phyloP scores from a whole-genome alignment of 345 rosid species.

The Crucihimalaya himalaica region DNA sequence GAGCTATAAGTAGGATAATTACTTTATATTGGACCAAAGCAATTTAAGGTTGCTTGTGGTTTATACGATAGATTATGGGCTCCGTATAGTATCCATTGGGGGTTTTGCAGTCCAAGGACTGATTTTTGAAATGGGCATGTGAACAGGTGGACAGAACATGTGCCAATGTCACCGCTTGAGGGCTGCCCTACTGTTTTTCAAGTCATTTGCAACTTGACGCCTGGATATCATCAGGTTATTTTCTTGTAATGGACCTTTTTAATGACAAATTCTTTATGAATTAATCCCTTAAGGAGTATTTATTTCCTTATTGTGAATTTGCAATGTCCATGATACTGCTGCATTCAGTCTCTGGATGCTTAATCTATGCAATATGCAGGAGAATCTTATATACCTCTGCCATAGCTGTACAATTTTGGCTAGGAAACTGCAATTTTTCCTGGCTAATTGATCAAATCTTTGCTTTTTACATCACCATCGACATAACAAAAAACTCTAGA shows the following conservation, averaged over 20 bases:
- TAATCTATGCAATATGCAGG: slow-evolving; percentile 22
- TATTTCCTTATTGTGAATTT: not conserved
- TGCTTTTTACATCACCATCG: not conserved
- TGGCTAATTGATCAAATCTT: not conserved
- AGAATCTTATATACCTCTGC: slow-evolving; percentile 17
- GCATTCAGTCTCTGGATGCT: slow-evolving; percentile 15
- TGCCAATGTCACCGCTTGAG: slow-evolving; percentile 79
- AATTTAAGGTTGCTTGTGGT: slow-evolving; percentile 3
- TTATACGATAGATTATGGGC: slow-evolving; percentile 1
- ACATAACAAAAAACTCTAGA: not conserved
- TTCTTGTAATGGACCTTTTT: slow-evolving; percentile 4
- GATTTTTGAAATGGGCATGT: slow-evolving; percentile 32
- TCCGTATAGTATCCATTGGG: not conserved
- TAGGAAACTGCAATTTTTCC: not conserved
- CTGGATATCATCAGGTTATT: slow-evolving; percentile 80
- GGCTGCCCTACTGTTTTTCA: slow-evolving; percentile 81
- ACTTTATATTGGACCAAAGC: not conserved
- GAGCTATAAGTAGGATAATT: slow-evolving; percentile 20
- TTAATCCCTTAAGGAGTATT: slow-evolving; percentile 2
- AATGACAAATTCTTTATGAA: slow-evolving; percentile 14
- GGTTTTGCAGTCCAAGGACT: slow-evolving; percentile 14
- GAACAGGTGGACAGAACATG: slow-evolving; percentile 72
- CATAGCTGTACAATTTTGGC: not conserved
- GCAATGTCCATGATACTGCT: not conserved
- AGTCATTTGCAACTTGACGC: slow-evolving; percentile 65